Base-by-base conservation (phyloP, 352 stramenopile genomes). In the Nothophytophthora sp. region DNA sequence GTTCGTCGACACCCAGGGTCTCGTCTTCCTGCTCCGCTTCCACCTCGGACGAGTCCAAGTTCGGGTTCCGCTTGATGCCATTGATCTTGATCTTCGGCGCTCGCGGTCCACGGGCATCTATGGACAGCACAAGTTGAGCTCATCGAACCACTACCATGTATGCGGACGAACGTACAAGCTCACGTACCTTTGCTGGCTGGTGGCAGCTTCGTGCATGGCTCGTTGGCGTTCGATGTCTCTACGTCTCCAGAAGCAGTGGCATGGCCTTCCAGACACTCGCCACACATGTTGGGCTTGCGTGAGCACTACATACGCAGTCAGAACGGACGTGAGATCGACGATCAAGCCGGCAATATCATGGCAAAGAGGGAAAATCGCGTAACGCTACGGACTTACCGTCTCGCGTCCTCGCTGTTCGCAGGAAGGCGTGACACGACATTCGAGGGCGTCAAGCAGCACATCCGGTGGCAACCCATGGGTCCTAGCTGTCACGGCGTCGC, bases 391-490 rank as follows among this genome's bases (percentile, higher is more conserved):
- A 50, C 63, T 34, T 59, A 83, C 76, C 54, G 58, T 54, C 39
- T 89, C 69, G 12, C 82, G 67, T 8, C 79, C 78, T 0, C 86
- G 59, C 0, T 50, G 34, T 12, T 81, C 69, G 41, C 81, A 91
- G 1, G 60, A 60, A 16, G 75, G 76, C 8, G 11, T 47, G 1
- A 86, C 63, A 10, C 54, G 46, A 12, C 81, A 91, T 52, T 73
- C 60, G 16, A 91, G 42, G 10, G 73, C 77, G 40, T 89, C 76
- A 19, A 48, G 53, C 0, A 89, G 66, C n/a, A 91, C 66, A 24
- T 88, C 75, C 0, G 81, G 65, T 0, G 81, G 81, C 12, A 89
- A 52, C 6, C 81, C 77, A 23, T 92, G 81, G 0, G 81, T 92
- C 5, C 63, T 60, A 18, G 76, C 75, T 4, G 65, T 75, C 28